These are phyloP conservation scores for Hibiscus mutabilis DNA, from an alignment of 345 rosid genomes.

Conservation along the genomic window DNA sequence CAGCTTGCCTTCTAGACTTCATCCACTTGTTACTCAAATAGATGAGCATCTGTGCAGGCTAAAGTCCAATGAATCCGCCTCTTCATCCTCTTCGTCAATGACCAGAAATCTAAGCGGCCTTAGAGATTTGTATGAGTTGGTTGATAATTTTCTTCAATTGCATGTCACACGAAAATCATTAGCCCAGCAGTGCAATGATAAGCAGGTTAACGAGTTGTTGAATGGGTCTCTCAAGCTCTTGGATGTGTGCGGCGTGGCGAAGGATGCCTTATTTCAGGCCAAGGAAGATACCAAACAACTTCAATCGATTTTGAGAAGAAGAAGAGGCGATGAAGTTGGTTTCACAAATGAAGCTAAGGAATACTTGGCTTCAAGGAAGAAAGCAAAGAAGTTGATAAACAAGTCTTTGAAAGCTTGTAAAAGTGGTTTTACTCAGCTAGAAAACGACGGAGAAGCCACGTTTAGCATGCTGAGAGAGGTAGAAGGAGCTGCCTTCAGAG, in stretches of 20 bases:
- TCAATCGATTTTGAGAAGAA: slow-evolving; percentile 21
- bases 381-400: slow-evolving; percentile 6
- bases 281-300: slow-evolving; percentile 19
- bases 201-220: slow-evolving; percentile 22
- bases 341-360: slow-evolving; percentile 4
- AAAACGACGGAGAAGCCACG: neutral
- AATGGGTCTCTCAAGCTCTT: slow-evolving; percentile 35
- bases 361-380: slow-evolving; percentile 15
- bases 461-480: slow-evolving; percentile 13
- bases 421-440: neutral
- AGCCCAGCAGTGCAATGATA: slow-evolving; percentile 17
- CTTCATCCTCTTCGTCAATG: neutral
- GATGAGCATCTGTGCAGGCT: slow-evolving; percentile 27
- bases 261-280: slow-evolving; percentile 22
- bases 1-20: neutral
- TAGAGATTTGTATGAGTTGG: neutral
- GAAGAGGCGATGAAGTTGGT: slow-evolving; percentile 1
- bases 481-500: slow-evolving; percentile 6
- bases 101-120: too few relatives aligned
- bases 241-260: slow-evolving; percentile 25
- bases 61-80: neutral
- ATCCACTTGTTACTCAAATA: slow-evolving; percentile 15
- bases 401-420: slow-evolving; percentile 10
- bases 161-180: slow-evolving; percentile 18
- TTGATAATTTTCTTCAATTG: slow-evolving; percentile 14